These are phyloP conservation scores for Hortiboletus flavorubellus DNA, from an alignment of 768 basidiomycete species.

Conservation along the genomic window DNA sequence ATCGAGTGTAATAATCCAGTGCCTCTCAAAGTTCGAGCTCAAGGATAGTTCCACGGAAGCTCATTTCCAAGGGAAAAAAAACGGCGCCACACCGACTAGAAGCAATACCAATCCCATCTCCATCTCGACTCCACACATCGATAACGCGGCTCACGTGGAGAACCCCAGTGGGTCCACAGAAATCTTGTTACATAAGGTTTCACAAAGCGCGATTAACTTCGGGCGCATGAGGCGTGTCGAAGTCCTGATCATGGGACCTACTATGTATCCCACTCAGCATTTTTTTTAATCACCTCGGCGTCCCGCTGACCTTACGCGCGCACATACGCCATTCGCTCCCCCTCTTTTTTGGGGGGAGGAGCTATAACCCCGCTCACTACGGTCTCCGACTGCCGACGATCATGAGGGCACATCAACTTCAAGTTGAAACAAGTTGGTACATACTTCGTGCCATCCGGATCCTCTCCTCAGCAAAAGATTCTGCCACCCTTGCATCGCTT, in stretches of 20 bases:
- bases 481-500: not conserved
- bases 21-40: not conserved
- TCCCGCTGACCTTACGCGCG: slow-evolving; percentile 5
- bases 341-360: not conserved
- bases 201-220: slow-evolving; percentile 11
- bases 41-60: not conserved
- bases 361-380: not conserved
- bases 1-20: not conserved
- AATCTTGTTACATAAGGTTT: slow-evolving; percentile 18
- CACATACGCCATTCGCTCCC: slow-evolving; percentile 3
- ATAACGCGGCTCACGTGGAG: slow-evolving; percentile 14
- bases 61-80: not conserved
- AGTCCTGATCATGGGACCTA: slow-evolving; percentile 6
- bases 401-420: no score
- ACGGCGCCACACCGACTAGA: not conserved
- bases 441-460: no score
- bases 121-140: slow-evolving; percentile 10
- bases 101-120: not conserved
- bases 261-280: not conserved
- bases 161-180: slow-evolving; percentile 3
- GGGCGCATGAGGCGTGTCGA: slow-evolving; percentile 14
- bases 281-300: slow-evolving; percentile 14
- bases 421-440: no score
- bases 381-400: not conserved
- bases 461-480: not conserved